A percentile compares a stretch with the other conserved stretches of the same genome.
phyloP scores from a whole-genome alignment of 75 land plant genomes.

The Cupressus sempervirens region DNA sequence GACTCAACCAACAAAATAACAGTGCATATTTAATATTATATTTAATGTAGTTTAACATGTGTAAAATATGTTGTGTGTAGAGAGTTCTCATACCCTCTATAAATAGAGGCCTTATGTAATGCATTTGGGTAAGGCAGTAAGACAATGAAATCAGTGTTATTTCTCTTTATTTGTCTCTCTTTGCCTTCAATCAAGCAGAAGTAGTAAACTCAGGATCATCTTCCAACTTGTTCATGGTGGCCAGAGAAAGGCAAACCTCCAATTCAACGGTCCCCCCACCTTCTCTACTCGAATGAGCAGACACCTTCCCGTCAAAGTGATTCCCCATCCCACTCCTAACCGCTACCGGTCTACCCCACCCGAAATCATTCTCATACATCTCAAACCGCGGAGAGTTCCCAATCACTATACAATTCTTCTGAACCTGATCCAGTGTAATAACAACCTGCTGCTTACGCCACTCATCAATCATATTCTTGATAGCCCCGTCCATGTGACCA shows the following conservation, averaged over 20 bases:
- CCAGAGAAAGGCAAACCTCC: conserved; percentile 35
- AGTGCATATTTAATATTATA: too few relatives aligned
- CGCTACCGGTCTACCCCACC: conserved; percentile 46
- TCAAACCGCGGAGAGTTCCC: conserved; percentile 62
- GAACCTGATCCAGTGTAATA: background rate
- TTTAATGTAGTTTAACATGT: too few relatives aligned
- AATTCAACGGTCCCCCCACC: conserved; percentile 41
- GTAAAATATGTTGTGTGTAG: too few relatives aligned
- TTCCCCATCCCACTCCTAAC: conserved; percentile 36
- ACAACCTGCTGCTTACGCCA: conserved; percentile 6
- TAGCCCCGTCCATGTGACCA: background rate
- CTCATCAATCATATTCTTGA: background rate
- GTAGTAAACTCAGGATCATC: conserved; percentile 25
- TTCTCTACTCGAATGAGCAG: conserved; percentile 34
- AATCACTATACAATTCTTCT: too few relatives aligned
- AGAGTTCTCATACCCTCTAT: too few relatives aligned
- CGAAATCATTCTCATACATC: conserved; percentile 58
- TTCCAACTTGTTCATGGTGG: conserved; percentile 30
- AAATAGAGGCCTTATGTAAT: too few relatives aligned
- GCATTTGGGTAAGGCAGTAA: too few relatives aligned
- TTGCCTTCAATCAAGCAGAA: too few relatives aligned
- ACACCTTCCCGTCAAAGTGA: conserved; percentile 45
- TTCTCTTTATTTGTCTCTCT: too few relatives aligned
- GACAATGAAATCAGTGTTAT: too few relatives aligned
- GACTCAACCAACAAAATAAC: too few relatives aligned